Evolutionary conservation across 257 asterid species (phyloP).

Genomic region (Solanum ossicruentum): DNA sequence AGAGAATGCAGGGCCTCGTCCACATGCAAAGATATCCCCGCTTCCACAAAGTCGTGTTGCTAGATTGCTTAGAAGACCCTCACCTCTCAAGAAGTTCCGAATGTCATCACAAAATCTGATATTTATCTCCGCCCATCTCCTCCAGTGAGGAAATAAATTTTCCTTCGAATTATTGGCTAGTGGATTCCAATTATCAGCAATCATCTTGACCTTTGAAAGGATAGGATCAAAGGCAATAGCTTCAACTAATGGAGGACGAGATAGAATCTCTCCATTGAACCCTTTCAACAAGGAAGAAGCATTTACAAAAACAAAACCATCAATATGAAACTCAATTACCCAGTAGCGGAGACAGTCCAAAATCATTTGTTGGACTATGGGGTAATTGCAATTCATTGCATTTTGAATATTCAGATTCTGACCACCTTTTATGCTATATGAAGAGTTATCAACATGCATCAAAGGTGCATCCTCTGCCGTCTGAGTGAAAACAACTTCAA

Average conservation of each 20-base stretch:
- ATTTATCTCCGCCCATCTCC: conserved; percentile 92
- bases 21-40: conserved; percentile 64
- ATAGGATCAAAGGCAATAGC: conserved; percentile 83
- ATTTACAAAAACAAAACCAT: conserved; percentile 68
- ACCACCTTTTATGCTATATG: conserved; percentile 16
- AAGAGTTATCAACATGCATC: conserved; percentile 36
- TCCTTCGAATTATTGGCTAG: conserved; percentile 22
- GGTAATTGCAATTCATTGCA: conserved; percentile 63
- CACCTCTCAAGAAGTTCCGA: conserved; percentile 73
- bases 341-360: conserved; percentile 79
- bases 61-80: conserved; percentile 51
- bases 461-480: conserved; percentile 41
- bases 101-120: conserved; percentile 42
- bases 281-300: conserved; percentile 62
- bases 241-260: conserved; percentile 87
- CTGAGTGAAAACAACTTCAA: conserved; percentile 86
- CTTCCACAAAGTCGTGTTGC: conserved; percentile 94
- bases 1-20: conserved; percentile 82
- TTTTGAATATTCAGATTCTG: conserved; percentile 17
- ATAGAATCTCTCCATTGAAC: conserved; percentile 43
- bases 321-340: conserved; percentile 74
- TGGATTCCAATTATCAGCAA: conserved; percentile 81
- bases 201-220: conserved; percentile 61
- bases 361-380: conserved; percentile 61
- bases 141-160: conserved; percentile 76